Base-by-base conservation (phyloP, 2,329 filamentous ascomycete genomes). In the Pseudocercospora macadamiae region DNA sequence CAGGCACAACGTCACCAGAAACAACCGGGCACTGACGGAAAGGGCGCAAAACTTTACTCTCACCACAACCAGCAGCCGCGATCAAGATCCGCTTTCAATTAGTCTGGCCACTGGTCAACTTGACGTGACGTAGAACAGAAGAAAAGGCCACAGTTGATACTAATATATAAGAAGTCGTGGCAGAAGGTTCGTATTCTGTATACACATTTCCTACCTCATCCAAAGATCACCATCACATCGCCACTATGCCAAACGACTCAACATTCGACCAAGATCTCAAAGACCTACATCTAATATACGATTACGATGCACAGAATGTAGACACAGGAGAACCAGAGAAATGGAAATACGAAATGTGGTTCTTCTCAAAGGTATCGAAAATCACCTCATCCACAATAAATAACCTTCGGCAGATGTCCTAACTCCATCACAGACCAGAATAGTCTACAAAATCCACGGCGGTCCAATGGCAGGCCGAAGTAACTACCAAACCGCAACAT, bases 281-380 rank as follows among this genome's bases (percentile, higher is more conserved):
- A 42, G 76, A 85, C 64, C 76, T 79, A 2, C 82, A 85, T 61
- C 73, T 85, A 1, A 75, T 86, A 54, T 86, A 86, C 68, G 82
- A 86, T 63, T 85, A 85, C 63, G 75, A 79, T 37, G 82, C 80
- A 0, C 53, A 78, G 82, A 55, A 63, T 61, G 57, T 60, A 62
- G 2, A 56, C 78, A 59, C 56, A 1, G 81, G 82, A 8, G 80
- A 80, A 4, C 78, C 81, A 0, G 80, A 84, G 52, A 85, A 83
- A 68, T 86, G 83, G 84, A 78, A 81, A 1, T 86, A 86, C 64
- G 83, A 86, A 60, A 79, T 86, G 67, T 86, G 83, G 83, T 85
- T 85, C 71, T 82, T 81, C 64, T 51, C 39, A 30, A 45, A 61
- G 55, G 59, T 57, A 18, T 45, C 83, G 79, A n/a, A 16, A 72